Evolutionary conservation across 1,284 basidiomycete species (phyloP).

Genomic region (Ustilago tritici): DNA sequence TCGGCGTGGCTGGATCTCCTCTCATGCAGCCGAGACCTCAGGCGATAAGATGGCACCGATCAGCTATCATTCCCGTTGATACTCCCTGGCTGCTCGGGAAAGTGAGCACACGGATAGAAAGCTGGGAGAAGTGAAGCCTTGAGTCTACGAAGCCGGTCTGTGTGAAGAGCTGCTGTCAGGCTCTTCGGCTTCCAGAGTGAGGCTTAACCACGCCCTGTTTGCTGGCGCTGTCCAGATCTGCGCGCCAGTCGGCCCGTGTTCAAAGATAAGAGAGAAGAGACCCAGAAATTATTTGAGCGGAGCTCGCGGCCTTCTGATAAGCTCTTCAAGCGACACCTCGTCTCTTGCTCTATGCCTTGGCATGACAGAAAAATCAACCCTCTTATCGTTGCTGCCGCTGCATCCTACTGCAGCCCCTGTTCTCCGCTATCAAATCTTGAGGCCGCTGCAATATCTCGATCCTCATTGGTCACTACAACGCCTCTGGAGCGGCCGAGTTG

Average conservation of each 20-base stretch:
- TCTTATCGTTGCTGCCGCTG: constrained; percentile 6
- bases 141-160: background rate
- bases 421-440: background rate
- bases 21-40: background rate
- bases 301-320: constrained; percentile 5
- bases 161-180: background rate
- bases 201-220: background rate
- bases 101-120: background rate
- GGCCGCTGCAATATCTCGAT: background rate
- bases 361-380: background rate
- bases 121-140: background rate
- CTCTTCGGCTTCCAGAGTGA: background rate
- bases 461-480: background rate
- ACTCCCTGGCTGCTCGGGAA: background rate
- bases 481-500: constrained; percentile 17
- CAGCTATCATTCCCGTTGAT: background rate
- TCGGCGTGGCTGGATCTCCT: background rate
- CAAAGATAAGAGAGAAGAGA: constrained; percentile 12
- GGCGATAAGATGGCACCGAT: constrained; percentile 3
- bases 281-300: constrained; percentile 10
- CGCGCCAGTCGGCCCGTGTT: background rate
- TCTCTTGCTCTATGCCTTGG: background rate
- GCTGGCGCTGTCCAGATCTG: constrained; percentile 23
- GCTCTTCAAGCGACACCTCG: background rate
- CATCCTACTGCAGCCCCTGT: background rate